Evolutionary conservation across 2,329 filamentous ascomycete species (phyloP).

Genomic region (Sphaerulina vaccinii): DNA sequence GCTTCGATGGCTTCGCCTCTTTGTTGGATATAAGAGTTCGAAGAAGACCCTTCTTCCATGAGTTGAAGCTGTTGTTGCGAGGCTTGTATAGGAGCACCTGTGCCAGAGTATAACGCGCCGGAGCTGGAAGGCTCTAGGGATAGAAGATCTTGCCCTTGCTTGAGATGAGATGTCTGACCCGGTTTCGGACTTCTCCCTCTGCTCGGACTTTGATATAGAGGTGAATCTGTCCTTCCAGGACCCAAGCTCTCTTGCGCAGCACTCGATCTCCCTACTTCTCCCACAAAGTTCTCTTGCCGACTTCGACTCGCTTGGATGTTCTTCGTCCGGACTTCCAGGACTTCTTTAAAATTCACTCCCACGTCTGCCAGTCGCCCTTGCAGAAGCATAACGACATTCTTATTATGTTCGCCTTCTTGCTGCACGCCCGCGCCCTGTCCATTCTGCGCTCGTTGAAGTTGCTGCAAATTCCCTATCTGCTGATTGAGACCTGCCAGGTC

Average conservation of each 20-base stretch:
- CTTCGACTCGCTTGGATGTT: slow-evolving; percentile 94
- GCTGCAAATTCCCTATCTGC: slow-evolving; percentile 80
- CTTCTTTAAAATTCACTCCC: slow-evolving; percentile 93
- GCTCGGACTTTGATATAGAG: slow-evolving; percentile 79
- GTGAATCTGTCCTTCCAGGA: slow-evolving; percentile 51
- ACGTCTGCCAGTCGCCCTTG: slow-evolving; percentile 92
- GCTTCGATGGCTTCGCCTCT: slow-evolving; percentile 94
- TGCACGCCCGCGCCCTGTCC: slow-evolving; percentile 47
- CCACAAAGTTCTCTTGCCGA: slow-evolving; percentile 94
- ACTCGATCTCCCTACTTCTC: slow-evolving; percentile 68
- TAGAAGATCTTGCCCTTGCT: slow-evolving; percentile 38
- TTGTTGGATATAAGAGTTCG: slow-evolving; percentile 88
- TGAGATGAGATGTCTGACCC: slow-evolving; percentile 34
- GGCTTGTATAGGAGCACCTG: slow-evolving; percentile 11
- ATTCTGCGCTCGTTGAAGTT: slow-evolving; percentile 69
- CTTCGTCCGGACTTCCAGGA: slow-evolving; percentile 91
- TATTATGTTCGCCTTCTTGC: slow-evolving; percentile 95
- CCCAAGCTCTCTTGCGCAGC: slow-evolving; percentile 16
- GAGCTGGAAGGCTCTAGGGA: slow-evolving; percentile 50
- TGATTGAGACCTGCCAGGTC: slow-evolving; percentile 83
- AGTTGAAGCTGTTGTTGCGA: slow-evolving; percentile 75
- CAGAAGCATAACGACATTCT: slow-evolving; percentile 89
- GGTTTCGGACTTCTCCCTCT: slow-evolving; percentile 56
- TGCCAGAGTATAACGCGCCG: slow-evolving; percentile 43
- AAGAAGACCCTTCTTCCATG: slow-evolving; percentile 86